Base-by-base conservation (phyloP, 306 rosid genomes). In the Dalbergia cultrata region DNA sequence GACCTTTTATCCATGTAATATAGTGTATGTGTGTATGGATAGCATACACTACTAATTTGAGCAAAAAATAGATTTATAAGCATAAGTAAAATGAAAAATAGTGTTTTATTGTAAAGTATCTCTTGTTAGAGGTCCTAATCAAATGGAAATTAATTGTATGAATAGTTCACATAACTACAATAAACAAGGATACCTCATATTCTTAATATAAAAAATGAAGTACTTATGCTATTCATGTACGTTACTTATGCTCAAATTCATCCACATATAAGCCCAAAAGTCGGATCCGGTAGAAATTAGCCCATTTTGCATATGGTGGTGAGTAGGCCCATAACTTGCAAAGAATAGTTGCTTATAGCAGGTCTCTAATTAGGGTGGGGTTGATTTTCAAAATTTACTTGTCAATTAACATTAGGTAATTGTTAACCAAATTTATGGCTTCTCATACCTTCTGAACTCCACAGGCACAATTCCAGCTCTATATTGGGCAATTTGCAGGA, bases 401-500 rank as follows among this genome's bases (percentile, higher is more conserved):
- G 50, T 69, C 43, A 49, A 4, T 49, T 49, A 34, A 34, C 18
- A 17, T 17, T 37, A 60, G 69, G 47, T 62, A 7, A 17, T 35
- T 26, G 31, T 26, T 26, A 26, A 26, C 31, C 31, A 26, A 26
- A 26, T 26, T 26, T 26, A 26, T 2, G 31, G 31, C 31, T 26
- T 26, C 31, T 45, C 26, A 2, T 83, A 92, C 97, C 98, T 90
- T 89, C 92, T 77, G 80, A 91, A 93, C 44, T 88, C 56, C 4
- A 93, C 90, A 0, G 98, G 98, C 7, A 93, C 97, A 22, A 93
- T 93, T 61, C 97, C 98, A 11, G 98, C 95, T 8, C 88, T 90
- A 80, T 86, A 91, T 19, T 91, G 91, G 2, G 95, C 98, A 18
- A 93, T 93, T 72, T 93, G 92, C 19, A 91, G 78, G 88, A 90